These are phyloP conservation scores for Fusarium nematophilum DNA, from an alignment of 2,329 filamentous ascomycete genomes.

Conservation along the genomic window DNA sequence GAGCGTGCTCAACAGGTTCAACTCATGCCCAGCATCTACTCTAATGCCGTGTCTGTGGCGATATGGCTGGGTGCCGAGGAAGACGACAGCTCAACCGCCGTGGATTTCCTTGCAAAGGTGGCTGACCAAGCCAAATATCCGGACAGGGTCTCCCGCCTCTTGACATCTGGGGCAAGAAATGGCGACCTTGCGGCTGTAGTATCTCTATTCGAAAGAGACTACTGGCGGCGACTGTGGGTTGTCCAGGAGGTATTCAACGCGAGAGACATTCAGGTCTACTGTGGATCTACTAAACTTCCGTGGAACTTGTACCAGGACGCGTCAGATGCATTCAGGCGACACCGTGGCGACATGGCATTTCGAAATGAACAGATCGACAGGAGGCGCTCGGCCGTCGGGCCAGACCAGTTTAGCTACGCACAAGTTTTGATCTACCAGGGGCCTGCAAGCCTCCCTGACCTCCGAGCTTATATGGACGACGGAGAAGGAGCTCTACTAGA, in stretches of 20 bases:
- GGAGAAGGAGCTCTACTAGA: constrained; percentile 13
- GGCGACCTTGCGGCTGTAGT: constrained; percentile 16
- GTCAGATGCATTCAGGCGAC: not conserved
- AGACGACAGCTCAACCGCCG: constrained; percentile 9
- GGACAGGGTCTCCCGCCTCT: not conserved
- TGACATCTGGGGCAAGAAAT: constrained; percentile 1
- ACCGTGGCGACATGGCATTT: constrained; percentile 11
- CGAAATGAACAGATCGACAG: not conserved
- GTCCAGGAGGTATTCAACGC: constrained; percentile 29
- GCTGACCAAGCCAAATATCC: not conserved
- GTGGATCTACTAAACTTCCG: constrained; percentile 2
- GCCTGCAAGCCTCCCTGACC: constrained; percentile 5
- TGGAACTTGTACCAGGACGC: constrained; percentile 13
- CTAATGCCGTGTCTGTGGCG: constrained; percentile 9
- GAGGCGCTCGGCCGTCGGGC: not conserved
- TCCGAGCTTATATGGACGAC: not conserved
- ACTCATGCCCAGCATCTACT: constrained; percentile 20
- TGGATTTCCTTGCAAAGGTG: not conserved
- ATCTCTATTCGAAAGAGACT: constrained; percentile 21
- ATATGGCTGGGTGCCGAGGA: constrained; percentile 28
- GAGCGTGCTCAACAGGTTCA: constrained; percentile 23
- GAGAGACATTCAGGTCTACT: constrained; percentile 11
- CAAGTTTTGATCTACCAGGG: constrained; percentile 22
- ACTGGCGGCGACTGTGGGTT: constrained; percentile 26
- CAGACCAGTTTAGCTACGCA: constrained; percentile 18